phyloP scores from a whole-genome alignment of 192 early-diverging fungal species.

The Coemansia interrupta region DNA sequence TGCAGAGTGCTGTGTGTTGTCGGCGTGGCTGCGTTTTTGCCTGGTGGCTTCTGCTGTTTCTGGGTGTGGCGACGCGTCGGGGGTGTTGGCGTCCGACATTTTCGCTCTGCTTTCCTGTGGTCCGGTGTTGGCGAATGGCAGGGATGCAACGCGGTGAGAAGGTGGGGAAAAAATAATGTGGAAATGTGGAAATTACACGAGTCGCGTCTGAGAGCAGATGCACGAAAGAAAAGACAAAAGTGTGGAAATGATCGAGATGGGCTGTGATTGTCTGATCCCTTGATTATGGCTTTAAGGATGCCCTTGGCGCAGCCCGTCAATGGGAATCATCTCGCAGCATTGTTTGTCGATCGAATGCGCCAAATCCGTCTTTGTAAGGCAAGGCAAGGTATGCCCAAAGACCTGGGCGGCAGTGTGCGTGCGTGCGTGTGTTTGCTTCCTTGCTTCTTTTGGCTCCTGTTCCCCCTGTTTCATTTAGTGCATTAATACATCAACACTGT shows the following conservation, averaged over 20 bases:
- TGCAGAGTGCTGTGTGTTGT: not conserved
- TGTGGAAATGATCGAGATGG: not conserved
- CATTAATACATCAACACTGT: not conserved
- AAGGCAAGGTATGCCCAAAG: no score
- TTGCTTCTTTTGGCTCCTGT: not conserved
- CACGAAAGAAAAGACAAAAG: not conserved
- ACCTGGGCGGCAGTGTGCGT: not conserved
- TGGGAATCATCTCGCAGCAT: no score
- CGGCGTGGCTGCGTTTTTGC: slow-evolving; percentile 15
- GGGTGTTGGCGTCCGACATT: not conserved
- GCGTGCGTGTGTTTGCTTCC: not conserved
- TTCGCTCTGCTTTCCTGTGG: not conserved
- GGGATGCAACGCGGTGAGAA: not conserved
- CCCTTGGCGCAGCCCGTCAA: no score
- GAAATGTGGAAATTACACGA: no score
- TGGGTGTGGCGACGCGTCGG: not conserved
- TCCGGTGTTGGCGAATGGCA: not conserved
- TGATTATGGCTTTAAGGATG: no score
- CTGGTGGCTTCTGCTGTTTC: slow-evolving; percentile 4
- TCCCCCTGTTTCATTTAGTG: not conserved
- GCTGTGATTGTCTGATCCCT: no score
- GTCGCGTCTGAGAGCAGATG: no score
- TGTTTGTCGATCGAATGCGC: no score
- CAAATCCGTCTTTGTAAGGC: no score
- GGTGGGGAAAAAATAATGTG: no score